phyloP scores from a whole-genome alignment of 2,329 filamentous ascomycete species.

The Penicillium sp. region DNA sequence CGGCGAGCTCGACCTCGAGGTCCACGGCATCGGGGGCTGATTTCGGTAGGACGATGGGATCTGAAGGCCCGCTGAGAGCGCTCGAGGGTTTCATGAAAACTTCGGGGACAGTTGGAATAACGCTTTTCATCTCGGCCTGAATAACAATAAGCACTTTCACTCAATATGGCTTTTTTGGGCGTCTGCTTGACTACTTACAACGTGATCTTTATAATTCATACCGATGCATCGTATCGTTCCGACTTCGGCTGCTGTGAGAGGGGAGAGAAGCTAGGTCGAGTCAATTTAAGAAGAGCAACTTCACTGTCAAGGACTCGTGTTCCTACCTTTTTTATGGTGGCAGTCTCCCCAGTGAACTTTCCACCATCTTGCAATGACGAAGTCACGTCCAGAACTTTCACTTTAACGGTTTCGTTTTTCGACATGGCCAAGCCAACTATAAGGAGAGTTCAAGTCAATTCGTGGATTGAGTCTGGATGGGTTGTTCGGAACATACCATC shows the following conservation, averaged over 20 bases:
- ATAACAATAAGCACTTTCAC: slow-evolving; percentile 33
- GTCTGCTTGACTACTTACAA: slow-evolving; percentile 26
- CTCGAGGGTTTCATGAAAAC: slow-evolving; percentile 68
- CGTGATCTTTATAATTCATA: slow-evolving; percentile 58
- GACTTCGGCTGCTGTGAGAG: slow-evolving; percentile 49
- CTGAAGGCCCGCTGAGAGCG: slow-evolving; percentile 57
- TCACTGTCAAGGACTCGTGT: too few species aligned
- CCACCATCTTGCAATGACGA: slow-evolving; percentile 49
- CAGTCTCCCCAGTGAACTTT: slow-evolving; percentile 52
- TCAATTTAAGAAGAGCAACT: too few species aligned
- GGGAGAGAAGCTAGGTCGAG: slow-evolving; percentile 43
- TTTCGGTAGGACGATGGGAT: slow-evolving; percentile 58
- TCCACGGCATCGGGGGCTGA: slow-evolving; percentile 64
- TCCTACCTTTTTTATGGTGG: slow-evolving; percentile 49
- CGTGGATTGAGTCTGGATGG: too few species aligned
- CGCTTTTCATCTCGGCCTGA: slow-evolving; percentile 46
- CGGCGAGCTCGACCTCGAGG: slow-evolving; percentile 69
- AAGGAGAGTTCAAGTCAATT: too few species aligned
- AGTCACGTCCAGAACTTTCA: slow-evolving; percentile 49
- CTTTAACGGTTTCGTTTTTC: slow-evolving; percentile 47
- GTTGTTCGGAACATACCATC: slow-evolving; percentile 8
- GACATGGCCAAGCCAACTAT: slow-evolving; percentile 47
- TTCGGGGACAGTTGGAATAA: slow-evolving; percentile 57
- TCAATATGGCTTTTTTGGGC: too few species aligned
- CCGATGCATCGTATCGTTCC: slow-evolving; percentile 58